Conservation (phyloP, 225 moss, liverwort and hornwort genomes). For the Bryum argenteum region DNA sequence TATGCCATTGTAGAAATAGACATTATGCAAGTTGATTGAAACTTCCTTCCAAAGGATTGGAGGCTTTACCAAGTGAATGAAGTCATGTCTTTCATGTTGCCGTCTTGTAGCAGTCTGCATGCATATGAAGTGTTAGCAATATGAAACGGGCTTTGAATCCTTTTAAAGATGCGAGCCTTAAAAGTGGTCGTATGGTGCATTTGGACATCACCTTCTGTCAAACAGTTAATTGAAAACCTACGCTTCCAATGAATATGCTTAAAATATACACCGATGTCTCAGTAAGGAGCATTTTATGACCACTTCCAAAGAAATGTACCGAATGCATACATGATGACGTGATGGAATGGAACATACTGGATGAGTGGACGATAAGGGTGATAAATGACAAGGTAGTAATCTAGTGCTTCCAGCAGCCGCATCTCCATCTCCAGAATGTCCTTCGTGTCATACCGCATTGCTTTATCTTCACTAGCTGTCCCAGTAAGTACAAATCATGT, state of each 20-base stretch:
- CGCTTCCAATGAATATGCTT: too few relatives aligned
- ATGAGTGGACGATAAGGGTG: constrained; percentile 96
- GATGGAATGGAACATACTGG: constrained; percentile 51
- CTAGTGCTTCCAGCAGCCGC: constrained; percentile 91
- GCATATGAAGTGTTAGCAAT: constrained; percentile 24
- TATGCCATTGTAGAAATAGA: too few relatives aligned
- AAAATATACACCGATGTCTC: too few relatives aligned
- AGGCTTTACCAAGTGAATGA: constrained; percentile 65
- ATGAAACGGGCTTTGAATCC: too few relatives aligned
- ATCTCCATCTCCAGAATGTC: constrained; percentile 99
- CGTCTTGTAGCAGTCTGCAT: constrained; percentile 91
- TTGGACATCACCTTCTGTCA: too few relatives aligned
- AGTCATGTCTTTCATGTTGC: constrained; percentile 80
- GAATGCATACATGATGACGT: too few relatives aligned
- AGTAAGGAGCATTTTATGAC: too few relatives aligned
- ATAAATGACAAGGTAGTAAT: constrained; percentile 94
- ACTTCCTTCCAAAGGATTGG: too few relatives aligned
- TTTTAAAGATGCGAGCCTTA: too few relatives aligned
- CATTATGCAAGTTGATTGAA: constrained; percentile 11
- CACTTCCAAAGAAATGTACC: too few relatives aligned
- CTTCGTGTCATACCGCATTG: constrained; percentile 80
- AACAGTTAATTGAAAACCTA: too few relatives aligned
- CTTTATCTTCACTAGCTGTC: constrained; percentile 85
- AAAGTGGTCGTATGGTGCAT: too few relatives aligned
- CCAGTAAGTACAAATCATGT: background rate